Evolutionary conservation across 129 eudicot genomes (phyloP).

Genomic region (Rutidosis leptorrhynchoides): DNA sequence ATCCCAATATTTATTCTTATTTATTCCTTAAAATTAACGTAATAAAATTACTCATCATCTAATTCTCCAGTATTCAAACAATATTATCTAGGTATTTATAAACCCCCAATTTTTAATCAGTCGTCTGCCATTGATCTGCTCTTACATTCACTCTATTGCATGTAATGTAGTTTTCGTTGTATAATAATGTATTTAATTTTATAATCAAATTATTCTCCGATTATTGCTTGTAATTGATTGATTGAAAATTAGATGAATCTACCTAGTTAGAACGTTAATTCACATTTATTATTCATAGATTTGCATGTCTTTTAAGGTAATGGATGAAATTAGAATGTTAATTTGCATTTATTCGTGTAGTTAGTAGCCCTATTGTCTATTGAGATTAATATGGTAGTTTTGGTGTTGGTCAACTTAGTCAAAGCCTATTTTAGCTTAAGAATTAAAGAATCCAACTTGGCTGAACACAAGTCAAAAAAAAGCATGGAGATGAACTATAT

Average conservation of each 20-base stretch:
- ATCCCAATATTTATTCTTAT: not conserved
- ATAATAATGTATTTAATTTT: not conserved
- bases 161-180: not conserved
- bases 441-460: not conserved
- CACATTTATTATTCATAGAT: too few relatives aligned
- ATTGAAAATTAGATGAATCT: not conserved
- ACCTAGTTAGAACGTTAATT: not conserved
- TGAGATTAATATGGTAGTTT: not conserved
- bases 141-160: not conserved
- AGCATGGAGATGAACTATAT: not conserved
- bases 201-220: not conserved
- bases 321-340: not conserved
- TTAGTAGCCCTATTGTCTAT: not conserved
- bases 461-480: not conserved
- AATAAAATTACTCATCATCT: not conserved
- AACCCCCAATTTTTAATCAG: not conserved
- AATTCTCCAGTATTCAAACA: not conserved
- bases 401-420: conserved; percentile 6
- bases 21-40: not conserved
- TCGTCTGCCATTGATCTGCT: not conserved
- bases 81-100: conserved; percentile 18
- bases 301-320: not conserved
- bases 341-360: not conserved
- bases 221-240: not conserved
- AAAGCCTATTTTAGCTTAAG: not conserved